phyloP scores from a whole-genome alignment of 2,329 filamentous ascomycete species.

The Basipetospora chlamydospora region DNA sequence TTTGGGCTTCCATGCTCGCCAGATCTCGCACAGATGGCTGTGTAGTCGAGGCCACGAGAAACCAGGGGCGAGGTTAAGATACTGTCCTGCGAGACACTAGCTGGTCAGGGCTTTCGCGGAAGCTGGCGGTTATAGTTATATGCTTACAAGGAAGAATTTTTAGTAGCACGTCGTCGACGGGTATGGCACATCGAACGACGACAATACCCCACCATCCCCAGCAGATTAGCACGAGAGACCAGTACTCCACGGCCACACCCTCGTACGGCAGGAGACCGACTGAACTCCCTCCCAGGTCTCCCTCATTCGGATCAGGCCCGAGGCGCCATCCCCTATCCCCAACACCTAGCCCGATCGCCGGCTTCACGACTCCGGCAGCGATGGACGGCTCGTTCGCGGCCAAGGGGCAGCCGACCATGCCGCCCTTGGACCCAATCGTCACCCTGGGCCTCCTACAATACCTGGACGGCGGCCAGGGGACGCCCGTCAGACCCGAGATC shows the following conservation, averaged over 20 bases:
- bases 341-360: slow-evolving; percentile 32
- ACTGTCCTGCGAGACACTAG: no score
- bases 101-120: no score
- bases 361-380: slow-evolving; percentile 29
- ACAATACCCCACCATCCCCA: slow-evolving; percentile 32
- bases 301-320: slow-evolving; percentile 29
- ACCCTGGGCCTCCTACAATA: slow-evolving; percentile 48
- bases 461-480: slow-evolving; percentile 26
- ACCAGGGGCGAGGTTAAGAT: no score
- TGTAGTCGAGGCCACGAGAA: no score
- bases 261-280: slow-evolving; percentile 29
- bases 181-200: slow-evolving; percentile 44
- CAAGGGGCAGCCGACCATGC: slow-evolving; percentile 29
- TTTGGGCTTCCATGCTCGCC: no score
- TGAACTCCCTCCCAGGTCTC: slow-evolving; percentile 36
- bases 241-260: slow-evolving; percentile 37
- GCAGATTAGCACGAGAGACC: slow-evolving; percentile 35
- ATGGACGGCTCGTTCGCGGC: slow-evolving; percentile 33
- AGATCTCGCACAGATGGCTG: no score
- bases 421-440: slow-evolving; percentile 35
- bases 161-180: slow-evolving; percentile 34
- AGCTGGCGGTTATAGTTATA: not conserved
- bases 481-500: slow-evolving; percentile 55
- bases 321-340: slow-evolving; percentile 40
- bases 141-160: not conserved